Evolutionary conservation across 2,329 filamentous ascomycete genomes (phyloP), one percentile per base, ranked within the genome.

Genomic region (Dactylellina cionopaga): DNA sequence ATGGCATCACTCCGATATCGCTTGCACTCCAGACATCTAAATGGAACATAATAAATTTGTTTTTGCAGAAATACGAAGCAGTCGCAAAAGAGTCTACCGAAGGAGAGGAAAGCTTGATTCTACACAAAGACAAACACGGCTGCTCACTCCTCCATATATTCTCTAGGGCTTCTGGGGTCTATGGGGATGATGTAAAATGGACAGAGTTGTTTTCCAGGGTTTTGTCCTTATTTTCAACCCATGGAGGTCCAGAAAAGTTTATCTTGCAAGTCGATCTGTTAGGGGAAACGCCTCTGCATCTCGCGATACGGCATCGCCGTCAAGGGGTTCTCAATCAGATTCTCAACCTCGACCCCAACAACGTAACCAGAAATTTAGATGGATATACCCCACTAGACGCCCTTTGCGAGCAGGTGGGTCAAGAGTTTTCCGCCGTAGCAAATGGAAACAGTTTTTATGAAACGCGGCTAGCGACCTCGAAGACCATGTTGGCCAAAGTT

Each of bases 311-410:
- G n/a, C 27, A 39, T 11, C 56, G 29, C 11, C 43, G 39, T 13
- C 24, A 37, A 5, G 37, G 37, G 5, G 31, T 44, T 15, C 5
- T 47, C n/a, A n/a, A 33, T 31, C 33, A 24, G 11, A 55, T 55
- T 10, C 51, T 55, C n/a, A 29, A 27, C 22, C 6, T 54, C n/a
- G 15, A 54, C 9, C 10, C 49, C 2, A 7, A 27, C 9, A 41
- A 22, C 11, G 25, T 9, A 7, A 17, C 10, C 19, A 39, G 33
- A 25, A 56, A 56, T 56, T 25, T 56, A 6, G 5, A 29, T 35
- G 41, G 55, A 59, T 59, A 59, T 24, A 59, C 5, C 13, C 55
- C 55, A 35, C 15, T 59, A 7, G 55, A 59, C 25, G 25, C 55
- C 10, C 33, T 47, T 7, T 22, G 2, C 7, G 55, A 59, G 17